Percentiles rank a stretch among this genome's conserved stretches.
phyloP scores from a whole-genome alignment of 192 early-diverging fungal genomes.

The Coemansia sp. region DNA sequence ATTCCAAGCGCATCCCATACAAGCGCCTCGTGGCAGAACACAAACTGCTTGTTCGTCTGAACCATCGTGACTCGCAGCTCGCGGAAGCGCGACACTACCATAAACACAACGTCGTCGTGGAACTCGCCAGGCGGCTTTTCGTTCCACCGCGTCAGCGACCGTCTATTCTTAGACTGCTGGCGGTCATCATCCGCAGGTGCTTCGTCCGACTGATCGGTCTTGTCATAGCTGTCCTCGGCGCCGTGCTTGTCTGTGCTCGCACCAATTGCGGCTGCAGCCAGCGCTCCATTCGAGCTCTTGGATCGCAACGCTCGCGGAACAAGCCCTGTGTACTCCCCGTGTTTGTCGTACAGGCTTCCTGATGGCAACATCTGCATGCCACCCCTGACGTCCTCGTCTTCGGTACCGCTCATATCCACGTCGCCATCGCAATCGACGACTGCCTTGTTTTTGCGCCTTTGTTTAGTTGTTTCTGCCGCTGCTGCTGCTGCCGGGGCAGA shows the following conservation, averaged over 20 bases:
- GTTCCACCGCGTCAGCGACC: slow-evolving; percentile 32
- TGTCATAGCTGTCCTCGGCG: slow-evolving; percentile 1
- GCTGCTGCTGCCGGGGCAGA: background rate
- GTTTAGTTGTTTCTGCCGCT: no score
- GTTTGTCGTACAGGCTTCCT: slow-evolving; percentile 5
- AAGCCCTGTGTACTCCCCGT: slow-evolving; percentile 23
- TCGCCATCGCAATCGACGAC: slow-evolving; percentile 24
- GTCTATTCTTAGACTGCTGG: slow-evolving; percentile 10
- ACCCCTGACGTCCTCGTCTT: background rate
- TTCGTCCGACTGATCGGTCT: background rate
- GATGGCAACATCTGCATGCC: slow-evolving; percentile 5
- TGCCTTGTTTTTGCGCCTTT: background rate
- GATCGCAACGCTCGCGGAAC: slow-evolving; percentile 44
- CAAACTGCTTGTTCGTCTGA: slow-evolving; percentile 79
- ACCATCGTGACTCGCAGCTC: slow-evolving; percentile 80
- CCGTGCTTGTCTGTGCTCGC: background rate
- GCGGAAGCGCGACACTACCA: slow-evolving; percentile 64
- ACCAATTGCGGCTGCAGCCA: background rate
- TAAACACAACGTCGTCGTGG: slow-evolving; percentile 62
- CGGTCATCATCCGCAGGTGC: background rate
- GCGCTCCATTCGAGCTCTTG: slow-evolving; percentile 15
- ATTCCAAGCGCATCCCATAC: slow-evolving; percentile 54
- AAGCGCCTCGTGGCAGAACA: slow-evolving; percentile 80
- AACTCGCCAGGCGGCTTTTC: slow-evolving; percentile 30
- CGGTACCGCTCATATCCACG: slow-evolving; percentile 10